Conservation (phyloP, 352 stramenopile genomes). For the Globisporangium heterothallicum region DNA sequence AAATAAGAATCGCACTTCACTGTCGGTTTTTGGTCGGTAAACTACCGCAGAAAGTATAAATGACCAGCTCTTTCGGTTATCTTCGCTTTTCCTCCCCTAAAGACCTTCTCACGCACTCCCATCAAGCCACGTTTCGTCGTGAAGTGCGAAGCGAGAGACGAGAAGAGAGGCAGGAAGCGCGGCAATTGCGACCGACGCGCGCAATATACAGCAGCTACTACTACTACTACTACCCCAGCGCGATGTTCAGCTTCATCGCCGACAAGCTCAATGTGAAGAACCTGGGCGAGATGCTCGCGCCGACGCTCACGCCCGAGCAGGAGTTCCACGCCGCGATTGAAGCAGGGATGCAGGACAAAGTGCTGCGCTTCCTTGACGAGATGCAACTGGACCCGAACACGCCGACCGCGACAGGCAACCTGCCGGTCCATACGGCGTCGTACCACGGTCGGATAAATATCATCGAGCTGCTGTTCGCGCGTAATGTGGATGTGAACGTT, state of each 20-base stretch:
- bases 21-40: neutral
- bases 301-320: constrained; percentile 82
- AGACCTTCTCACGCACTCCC: neutral
- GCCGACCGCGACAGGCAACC: constrained; percentile 66
- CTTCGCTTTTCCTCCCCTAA: neutral
- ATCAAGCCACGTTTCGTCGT: constrained; percentile 6
- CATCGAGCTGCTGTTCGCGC: constrained; percentile 65
- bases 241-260: constrained; percentile 86
- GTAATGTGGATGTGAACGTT: constrained; percentile 66
- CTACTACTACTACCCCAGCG: too few relatives aligned
- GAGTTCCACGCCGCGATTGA: constrained; percentile 80
- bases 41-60: neutral
- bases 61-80: neutral
- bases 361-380: constrained; percentile 65
- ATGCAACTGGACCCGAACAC: constrained; percentile 60
- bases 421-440: constrained; percentile 79
- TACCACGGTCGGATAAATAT: constrained; percentile 77
- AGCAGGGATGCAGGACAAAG: constrained; percentile 65
- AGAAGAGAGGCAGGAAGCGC: neutral
- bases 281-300: constrained; percentile 82
- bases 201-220: too few relatives aligned
- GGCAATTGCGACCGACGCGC: neutral
- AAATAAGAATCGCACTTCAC: too few relatives aligned
- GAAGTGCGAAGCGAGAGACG: constrained; percentile 2
- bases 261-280: constrained; percentile 90